A percentile compares a stretch with the other conserved stretches of the same genome.
phyloP scores from a whole-genome alignment of 192 early-diverging fungal genomes.

The Entomortierella chlamydospora region DNA sequence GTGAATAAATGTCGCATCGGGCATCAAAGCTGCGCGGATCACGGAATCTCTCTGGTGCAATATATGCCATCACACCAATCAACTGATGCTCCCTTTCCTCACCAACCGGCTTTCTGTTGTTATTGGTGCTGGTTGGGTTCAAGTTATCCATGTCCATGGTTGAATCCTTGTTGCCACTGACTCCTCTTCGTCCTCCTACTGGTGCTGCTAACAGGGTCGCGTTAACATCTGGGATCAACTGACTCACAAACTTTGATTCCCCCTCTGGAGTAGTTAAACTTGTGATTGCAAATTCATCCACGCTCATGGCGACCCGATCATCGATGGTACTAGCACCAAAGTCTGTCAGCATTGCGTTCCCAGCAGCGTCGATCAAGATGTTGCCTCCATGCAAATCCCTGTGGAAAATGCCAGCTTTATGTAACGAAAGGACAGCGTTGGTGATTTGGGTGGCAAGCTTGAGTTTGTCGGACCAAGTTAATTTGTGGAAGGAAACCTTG shows the following conservation, averaged over 20 bases:
- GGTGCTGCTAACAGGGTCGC: background rate
- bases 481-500: conserved; percentile 27
- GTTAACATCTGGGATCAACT: conserved; percentile 2
- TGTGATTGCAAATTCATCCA: conserved; percentile 23
- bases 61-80: conserved; percentile 51
- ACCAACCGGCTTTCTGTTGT: background rate
- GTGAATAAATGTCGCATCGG: conserved; percentile 56
- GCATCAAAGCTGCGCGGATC: conserved; percentile 47
- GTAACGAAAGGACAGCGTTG: conserved; percentile 28
- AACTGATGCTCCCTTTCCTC: conserved; percentile 16
- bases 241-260: conserved; percentile 27
- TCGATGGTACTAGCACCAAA: conserved; percentile 49
- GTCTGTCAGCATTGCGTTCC: conserved; percentile 48
- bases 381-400: conserved; percentile 52
- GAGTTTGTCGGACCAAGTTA: conserved; percentile 47
- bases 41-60: conserved; percentile 51
- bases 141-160: background rate
- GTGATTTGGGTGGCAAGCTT: conserved; percentile 45
- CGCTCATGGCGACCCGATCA: conserved; percentile 19
- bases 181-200: no score
- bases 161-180: background rate
- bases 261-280: conserved; percentile 21
- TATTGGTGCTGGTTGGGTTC: background rate
- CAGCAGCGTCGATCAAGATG: conserved; percentile 34
- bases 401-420: conserved; percentile 52